These are phyloP conservation scores for Termitomyces sp. DNA, from an alignment of 768 basidiomycete species.

Conservation along the genomic window DNA sequence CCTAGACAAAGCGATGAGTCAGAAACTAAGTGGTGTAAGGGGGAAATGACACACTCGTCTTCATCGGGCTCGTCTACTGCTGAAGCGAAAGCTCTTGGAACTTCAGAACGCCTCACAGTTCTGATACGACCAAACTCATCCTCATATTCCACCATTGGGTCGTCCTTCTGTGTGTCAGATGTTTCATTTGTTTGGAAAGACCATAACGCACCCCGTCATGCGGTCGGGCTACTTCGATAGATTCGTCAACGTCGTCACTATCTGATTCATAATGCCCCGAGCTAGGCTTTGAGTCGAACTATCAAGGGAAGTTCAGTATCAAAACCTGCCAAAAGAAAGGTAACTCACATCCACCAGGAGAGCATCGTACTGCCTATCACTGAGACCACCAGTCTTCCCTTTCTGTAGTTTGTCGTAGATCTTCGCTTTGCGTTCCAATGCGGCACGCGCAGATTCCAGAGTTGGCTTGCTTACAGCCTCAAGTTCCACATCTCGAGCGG, in stretches of 20 bases:
- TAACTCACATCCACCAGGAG: conserved; percentile 72
- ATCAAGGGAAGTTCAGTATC: background rate
- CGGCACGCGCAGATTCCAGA: conserved; percentile 64
- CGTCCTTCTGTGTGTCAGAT: conserved; percentile 38
- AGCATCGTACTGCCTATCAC: conserved; percentile 64
- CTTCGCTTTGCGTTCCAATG: conserved; percentile 71
- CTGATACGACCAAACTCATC: conserved; percentile 84
- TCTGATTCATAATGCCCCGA: conserved; percentile 55
- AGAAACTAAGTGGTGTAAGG: background rate
- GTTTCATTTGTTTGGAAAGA: background rate
- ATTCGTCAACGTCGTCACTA: conserved; percentile 77
- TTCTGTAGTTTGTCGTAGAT: conserved; percentile 75
- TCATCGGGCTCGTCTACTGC: conserved; percentile 42
- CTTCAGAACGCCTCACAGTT: conserved; percentile 65
- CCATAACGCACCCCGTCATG: conserved; percentile 32
- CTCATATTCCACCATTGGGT: conserved; percentile 79
- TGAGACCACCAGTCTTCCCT: conserved; percentile 76
- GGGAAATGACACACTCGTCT: conserved; percentile 46
- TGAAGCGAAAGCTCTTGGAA: conserved; percentile 61
- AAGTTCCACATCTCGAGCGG: conserved; percentile 62
- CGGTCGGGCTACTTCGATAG: conserved; percentile 52
- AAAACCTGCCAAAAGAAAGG: background rate
- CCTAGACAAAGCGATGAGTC: conserved; percentile 25
- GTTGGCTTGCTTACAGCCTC: conserved; percentile 67
- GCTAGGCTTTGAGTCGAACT: conserved; percentile 63